Percentiles rank a stretch among this genome's conserved stretches.
phyloP scores from a whole-genome alignment of 768 basidiomycete species.

The Kwoniella sp. region DNA sequence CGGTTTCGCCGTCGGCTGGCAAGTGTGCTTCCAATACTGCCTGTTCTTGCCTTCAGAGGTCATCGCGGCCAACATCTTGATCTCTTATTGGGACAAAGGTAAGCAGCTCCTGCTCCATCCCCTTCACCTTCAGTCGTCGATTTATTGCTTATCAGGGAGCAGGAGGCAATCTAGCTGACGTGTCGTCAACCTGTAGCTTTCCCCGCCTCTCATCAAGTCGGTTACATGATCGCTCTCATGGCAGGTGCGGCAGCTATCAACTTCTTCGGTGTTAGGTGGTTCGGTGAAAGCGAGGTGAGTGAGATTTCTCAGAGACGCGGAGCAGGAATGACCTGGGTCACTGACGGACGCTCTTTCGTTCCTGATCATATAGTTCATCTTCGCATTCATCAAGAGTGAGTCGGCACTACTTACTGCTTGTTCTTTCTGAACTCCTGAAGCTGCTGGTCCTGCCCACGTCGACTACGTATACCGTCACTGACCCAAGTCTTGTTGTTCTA shows the following conservation, averaged over 20 bases:
- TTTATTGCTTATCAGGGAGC: background rate
- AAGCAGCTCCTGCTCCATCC: constrained; percentile 1
- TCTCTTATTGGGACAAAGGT: constrained; percentile 38
- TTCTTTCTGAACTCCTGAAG: constrained; percentile 17
- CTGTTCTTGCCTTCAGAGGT: constrained; percentile 52
- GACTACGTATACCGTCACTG: too few relatives aligned
- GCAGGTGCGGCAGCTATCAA: constrained; percentile 38
- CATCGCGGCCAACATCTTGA: constrained; percentile 33
- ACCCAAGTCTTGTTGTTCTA: too few relatives aligned
- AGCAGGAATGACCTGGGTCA: too few relatives aligned
- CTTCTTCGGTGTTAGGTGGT: constrained; percentile 41
- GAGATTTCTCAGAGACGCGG: background rate
- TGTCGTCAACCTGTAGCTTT: constrained; percentile 9
- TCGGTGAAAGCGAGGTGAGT: constrained; percentile 35
- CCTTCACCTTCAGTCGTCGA: too few relatives aligned
- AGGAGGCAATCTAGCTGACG: background rate
- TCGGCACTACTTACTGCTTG: background rate
- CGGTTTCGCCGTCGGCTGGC: constrained; percentile 52
- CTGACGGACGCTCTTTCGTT: background rate
- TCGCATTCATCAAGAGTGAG: constrained; percentile 38
- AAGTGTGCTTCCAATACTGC: constrained; percentile 58
- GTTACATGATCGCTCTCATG: constrained; percentile 31
- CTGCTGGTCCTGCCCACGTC: too few relatives aligned
- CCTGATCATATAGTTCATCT: constrained; percentile 27
- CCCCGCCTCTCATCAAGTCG: constrained; percentile 27